phyloP scores from a whole-genome alignment of 2,329 filamentous ascomycete genomes.

The Rhynchosporium graminicola region DNA sequence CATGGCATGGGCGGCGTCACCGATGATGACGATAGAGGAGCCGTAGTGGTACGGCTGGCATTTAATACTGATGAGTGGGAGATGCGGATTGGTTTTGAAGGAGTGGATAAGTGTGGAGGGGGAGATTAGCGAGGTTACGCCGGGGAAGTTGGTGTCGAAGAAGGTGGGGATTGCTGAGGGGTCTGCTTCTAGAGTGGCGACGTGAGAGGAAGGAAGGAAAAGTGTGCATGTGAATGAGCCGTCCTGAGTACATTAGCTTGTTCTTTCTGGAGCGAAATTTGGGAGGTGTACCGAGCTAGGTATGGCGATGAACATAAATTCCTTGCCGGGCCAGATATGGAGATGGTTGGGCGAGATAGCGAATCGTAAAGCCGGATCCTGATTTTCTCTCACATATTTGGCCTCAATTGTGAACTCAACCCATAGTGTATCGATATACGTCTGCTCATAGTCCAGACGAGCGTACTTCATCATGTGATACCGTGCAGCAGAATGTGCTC shows the following conservation, averaged over 20 bases:
- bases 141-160: constrained; percentile 84
- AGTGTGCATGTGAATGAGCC: constrained; percentile 94
- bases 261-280: background rate
- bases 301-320: constrained; percentile 99
- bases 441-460: constrained; percentile 86
- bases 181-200: constrained; percentile 64
- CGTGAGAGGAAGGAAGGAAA: constrained; percentile 76
- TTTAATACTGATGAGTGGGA: constrained; percentile 92
- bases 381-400: constrained; percentile 36
- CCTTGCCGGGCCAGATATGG: constrained; percentile 93
- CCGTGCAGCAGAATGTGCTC: constrained; percentile 86
- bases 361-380: constrained; percentile 54
- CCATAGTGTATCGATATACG: constrained; percentile 96
- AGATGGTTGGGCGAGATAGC: constrained; percentile 88
- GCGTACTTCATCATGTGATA: constrained; percentile 96
- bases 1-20: constrained; percentile 96
- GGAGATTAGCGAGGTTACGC: constrained; percentile 73
- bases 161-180: constrained; percentile 64
- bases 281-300: constrained; percentile 51
- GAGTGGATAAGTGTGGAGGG: constrained; percentile 68
- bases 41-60: constrained; percentile 84
- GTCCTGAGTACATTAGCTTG: constrained; percentile 55
- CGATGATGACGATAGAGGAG: constrained; percentile 78
- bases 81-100: constrained; percentile 80
- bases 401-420: constrained; percentile 87